Evolutionary conservation across 2,329 filamentous ascomycete species (phyloP), one percentile per base, ranked within the genome.

Genomic region (Camptophora hylomeconis): DNA sequence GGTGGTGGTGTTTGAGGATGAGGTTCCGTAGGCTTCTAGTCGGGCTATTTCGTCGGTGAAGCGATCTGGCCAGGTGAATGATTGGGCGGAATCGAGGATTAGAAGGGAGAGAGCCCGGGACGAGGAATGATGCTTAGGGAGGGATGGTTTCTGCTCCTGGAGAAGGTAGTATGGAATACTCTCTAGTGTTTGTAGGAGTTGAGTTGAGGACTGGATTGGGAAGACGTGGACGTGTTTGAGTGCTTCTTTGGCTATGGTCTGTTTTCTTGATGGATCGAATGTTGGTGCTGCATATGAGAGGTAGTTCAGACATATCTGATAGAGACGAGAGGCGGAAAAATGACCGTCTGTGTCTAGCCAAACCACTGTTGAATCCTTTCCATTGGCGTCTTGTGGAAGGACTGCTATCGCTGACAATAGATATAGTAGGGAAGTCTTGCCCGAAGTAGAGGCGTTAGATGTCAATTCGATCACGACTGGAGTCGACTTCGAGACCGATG

Each of bases 391-490:
- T 7, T 40, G 30, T 1, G 70, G 69, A 1, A 76, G 54, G 6
- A 72, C 53, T 18, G 65, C 59, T 7, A 58, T 43, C 2, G 63
- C 59, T 16, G 58, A 58, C 21, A 75, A 49, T 35, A 67, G 60
- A 49, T 75, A 72, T 19, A 76, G 52, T 0, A 77, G 45, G 19
- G 69, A 63, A 1, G 71, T 68, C 49, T 73, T 75, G 7, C 72
- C 72, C 7, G 60, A 53, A 15, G 59, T 61, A 3, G 68, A 53
- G 8, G 53, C 52, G 19, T 55, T 50, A 28, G 67, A 69, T 12
- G 63, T 57, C 24, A 76, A 53, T 44, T 75, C 69, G 28, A 75
- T 40, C 4, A 66, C 53, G 0, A 62, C 56, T 7, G 45, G 44
- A 29, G 42, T 36, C 9, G 31, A 21, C 17, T 22, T 37, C 17